Base-by-base conservation (phyloP, 345 rosid genomes). In the Firmiana major region DNA sequence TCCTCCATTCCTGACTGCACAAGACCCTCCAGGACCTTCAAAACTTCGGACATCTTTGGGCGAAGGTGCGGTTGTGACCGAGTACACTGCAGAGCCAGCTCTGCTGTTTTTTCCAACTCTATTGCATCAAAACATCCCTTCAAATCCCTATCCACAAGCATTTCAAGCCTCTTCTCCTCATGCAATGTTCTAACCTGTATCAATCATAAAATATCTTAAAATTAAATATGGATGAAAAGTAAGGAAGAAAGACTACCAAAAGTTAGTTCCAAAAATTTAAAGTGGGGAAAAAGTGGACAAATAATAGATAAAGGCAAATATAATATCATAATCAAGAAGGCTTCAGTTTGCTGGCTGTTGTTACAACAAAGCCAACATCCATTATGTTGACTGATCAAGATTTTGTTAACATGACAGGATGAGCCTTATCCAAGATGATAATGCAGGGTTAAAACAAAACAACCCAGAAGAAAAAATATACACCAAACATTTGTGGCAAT, bases 41-140 rank as follows among this genome's bases (percentile, higher is more conserved):
- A 73, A 45, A 91, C 89, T 69, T 89, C 88, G 1, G 97, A 90
- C 94, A 96, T 93, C 84, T 84, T 93, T 0, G 97, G 99, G 43
- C 97, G 87, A 34, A 88, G 84, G 77, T 75, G 87, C 6, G 97
- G 93, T 79, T 87, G 88, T 0, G 97, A 81, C 22, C 73, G 94
- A 49, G 99, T 89, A 77, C 99, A 96, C 26, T 86, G 93, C 81
- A 93, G 71, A 66, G 97, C 91, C 59, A 93, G 71, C 70, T 92
- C 94, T 68, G 85, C 94, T 8, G 85, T 83, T 81, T 79, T 89
- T 77, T 96, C 98, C 73, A 96, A 79, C 83, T 93, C 93, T 28
- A 31, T 38, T 17, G 75, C 84, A 60, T 96, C 98, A 6, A 84
- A 96, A 64, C 94, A 75, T 60, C 97, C 97, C 74, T 84, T 87